These are phyloP conservation scores for Penicillium ochrochloron DNA, from an alignment of 495 filamentous ascomycete species.

Conservation along the genomic window DNA sequence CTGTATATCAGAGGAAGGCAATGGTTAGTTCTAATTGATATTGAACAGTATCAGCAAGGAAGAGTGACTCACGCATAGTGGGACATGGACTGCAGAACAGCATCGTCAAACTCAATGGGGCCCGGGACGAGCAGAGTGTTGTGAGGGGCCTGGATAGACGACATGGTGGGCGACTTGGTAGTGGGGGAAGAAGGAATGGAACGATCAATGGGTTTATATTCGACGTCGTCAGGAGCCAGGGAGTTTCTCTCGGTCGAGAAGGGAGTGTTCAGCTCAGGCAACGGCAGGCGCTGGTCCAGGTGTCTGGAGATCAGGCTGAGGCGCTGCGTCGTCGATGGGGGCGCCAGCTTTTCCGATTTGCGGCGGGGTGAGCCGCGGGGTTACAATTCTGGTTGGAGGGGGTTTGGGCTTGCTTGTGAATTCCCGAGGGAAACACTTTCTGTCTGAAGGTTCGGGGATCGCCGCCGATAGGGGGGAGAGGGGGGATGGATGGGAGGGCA, in stretches of 20 bases:
- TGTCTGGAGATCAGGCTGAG: constrained; percentile 83
- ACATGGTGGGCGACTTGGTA: constrained; percentile 58
- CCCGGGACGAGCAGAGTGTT: constrained; percentile 90
- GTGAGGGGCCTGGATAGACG: constrained; percentile 81
- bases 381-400: constrained; percentile 15
- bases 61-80: constrained; percentile 78
- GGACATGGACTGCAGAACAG: constrained; percentile 90
- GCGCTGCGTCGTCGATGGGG: constrained; percentile 64
- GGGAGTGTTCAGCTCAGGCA: constrained; percentile 67
- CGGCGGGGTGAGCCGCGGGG: constrained; percentile 48
- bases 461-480: constrained; percentile 39
- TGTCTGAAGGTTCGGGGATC: constrained; percentile 40
- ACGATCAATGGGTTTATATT: constrained; percentile 57
- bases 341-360: constrained; percentile 57
- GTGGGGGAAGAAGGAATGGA: constrained; percentile 34
- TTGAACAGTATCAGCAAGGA: background rate
- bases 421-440: constrained; percentile 32
- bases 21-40: constrained; percentile 13
- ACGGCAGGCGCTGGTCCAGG: constrained; percentile 64
- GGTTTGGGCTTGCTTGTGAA: constrained; percentile 28
- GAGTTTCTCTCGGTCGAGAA: constrained; percentile 68
- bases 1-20: constrained; percentile 43
- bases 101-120: constrained; percentile 98
- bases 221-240: constrained; percentile 57
- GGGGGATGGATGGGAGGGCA: background rate